Evolutionary conservation across 345 rosid species (phyloP).

Genomic region (Melaleuca quinquenervia): DNA sequence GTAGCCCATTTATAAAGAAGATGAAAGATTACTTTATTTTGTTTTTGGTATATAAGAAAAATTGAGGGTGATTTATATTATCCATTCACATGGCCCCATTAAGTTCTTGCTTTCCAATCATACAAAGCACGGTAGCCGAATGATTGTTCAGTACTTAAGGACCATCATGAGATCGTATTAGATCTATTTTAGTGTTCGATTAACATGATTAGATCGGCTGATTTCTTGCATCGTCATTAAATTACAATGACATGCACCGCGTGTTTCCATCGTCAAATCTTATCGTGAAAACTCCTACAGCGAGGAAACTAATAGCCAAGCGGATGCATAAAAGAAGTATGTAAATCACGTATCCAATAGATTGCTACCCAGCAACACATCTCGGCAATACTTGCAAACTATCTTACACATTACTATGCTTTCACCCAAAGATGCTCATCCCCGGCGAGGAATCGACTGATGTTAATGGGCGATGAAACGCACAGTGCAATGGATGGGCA

Average conservation of each 20-base stretch:
- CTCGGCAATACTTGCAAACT: neutral
- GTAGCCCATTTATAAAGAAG: neutral
- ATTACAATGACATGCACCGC: neutral
- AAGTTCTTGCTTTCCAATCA: neutral
- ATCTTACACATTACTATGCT: neutral
- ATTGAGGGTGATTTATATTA: neutral
- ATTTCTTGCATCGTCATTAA: neutral
- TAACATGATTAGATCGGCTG: neutral
- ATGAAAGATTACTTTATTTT: neutral
- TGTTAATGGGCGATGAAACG: neutral
- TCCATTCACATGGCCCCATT: neutral
- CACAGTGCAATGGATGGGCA: neutral
- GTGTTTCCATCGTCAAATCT: neutral
- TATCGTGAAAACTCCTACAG: neutral
- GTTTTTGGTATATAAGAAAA: neutral
- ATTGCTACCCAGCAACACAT: neutral
- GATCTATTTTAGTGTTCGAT: neutral
- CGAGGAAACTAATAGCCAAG: neutral
- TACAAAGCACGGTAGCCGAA: neutral
- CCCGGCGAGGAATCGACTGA: neutral
- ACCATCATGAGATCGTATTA: neutral
- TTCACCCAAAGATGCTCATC: neutral
- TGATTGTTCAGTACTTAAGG: neutral
- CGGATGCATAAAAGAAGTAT: neutral
- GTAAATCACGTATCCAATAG: neutral